phyloP scores from a whole-genome alignment of 257 asterid species.

The Solanum etuberosum region DNA sequence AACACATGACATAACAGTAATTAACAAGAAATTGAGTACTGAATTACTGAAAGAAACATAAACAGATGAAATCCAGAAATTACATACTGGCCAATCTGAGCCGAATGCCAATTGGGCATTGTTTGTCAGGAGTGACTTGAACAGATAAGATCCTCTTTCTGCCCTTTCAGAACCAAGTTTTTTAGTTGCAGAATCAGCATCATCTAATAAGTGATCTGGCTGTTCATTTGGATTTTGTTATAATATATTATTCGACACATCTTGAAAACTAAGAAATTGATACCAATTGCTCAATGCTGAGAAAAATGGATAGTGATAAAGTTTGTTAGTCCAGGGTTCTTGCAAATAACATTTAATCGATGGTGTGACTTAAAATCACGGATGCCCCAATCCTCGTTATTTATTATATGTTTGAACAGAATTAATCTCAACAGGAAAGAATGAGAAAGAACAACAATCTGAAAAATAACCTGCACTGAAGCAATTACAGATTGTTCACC shows the following conservation, averaged over 20 bases:
- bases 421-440: not conserved
- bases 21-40: not conserved
- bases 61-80: not conserved
- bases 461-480: slow-evolving; percentile 72
- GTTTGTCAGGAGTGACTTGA: slow-evolving; percentile 54
- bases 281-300: not conserved
- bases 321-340: not conserved
- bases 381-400: not conserved
- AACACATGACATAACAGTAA: not conserved
- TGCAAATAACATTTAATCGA: not conserved
- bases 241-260: not conserved
- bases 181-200: slow-evolving; percentile 70
- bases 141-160: slow-evolving; percentile 55
- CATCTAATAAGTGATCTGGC: slow-evolving; percentile 91
- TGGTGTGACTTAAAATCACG: not conserved
- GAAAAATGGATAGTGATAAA: not conserved
- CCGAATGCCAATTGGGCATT: slow-evolving; percentile 71
- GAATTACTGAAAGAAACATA: not conserved
- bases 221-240: slow-evolving; percentile 17
- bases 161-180: slow-evolving; percentile 83
- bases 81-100: slow-evolving; percentile 94
- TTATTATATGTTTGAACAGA: not conserved
- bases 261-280: not conserved
- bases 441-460: not conserved
- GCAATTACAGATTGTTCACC: slow-evolving; percentile 67